A percentile compares a stretch with the other conserved stretches of the same genome.
Evolutionary conservation across 257 asterid species (phyloP).

Genomic region (Solanum neorickii): DNA sequence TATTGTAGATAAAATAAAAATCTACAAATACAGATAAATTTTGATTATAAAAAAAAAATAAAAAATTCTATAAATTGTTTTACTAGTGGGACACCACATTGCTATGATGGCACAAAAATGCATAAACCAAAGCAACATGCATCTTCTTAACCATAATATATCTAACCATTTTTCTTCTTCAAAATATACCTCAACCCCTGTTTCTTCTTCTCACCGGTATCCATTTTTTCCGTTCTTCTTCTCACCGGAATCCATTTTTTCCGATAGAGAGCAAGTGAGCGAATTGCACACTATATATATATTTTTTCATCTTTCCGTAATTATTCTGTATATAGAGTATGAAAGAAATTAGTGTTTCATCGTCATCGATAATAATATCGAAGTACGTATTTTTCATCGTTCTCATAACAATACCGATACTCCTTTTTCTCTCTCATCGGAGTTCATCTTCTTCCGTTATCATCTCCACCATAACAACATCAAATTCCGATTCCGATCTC

Average conservation of each 20-base stretch:
- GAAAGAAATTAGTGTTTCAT: conserved; percentile 1
- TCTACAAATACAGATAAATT: not conserved
- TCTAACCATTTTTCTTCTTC: not conserved
- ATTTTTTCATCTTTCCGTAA: not conserved
- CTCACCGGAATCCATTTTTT: not conserved
- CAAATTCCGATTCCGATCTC: conserved; percentile 29
- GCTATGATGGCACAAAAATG: not conserved
- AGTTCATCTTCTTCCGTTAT: not conserved
- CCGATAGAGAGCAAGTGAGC: not conserved
- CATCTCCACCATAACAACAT: not conserved
- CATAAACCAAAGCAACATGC: not conserved
- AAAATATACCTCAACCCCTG: not conserved
- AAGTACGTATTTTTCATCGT: conserved; percentile 16
- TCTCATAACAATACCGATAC: conserved; percentile 16
- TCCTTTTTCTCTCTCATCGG: conserved; percentile 15
- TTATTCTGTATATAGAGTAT: not conserved
- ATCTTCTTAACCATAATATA: not conserved
- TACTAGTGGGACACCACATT: not conserved
- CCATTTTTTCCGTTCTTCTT: not conserved
- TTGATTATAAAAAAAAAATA: too few species aligned
- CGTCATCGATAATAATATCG: not conserved
- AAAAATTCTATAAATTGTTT: too few species aligned
- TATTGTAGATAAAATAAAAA: too few species aligned
- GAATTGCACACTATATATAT: not conserved
- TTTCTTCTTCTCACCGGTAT: not conserved